Percentiles rank a stretch among this genome's conserved stretches.
Conservation (phyloP, 768 basidiomycete species). For the Kockovaella imperatae region DNA sequence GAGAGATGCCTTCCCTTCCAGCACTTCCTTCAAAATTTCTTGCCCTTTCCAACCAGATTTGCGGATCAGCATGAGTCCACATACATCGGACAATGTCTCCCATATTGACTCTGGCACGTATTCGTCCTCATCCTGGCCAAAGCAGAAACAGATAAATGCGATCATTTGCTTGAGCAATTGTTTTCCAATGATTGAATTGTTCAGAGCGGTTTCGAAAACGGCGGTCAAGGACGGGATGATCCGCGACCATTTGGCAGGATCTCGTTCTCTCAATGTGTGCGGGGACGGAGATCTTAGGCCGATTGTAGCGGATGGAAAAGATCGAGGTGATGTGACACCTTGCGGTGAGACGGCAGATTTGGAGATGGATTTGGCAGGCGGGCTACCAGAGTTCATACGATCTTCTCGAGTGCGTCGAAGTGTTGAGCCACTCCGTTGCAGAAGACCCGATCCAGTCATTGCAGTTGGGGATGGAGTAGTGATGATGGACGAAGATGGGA, state of each 20-base stretch:
- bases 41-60: conserved; percentile 27
- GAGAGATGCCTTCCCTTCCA: conserved; percentile 14
- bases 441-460: no score
- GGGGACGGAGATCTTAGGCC: conserved; percentile 6
- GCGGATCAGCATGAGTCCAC: conserved; percentile 17
- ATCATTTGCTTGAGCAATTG: conserved; percentile 21
- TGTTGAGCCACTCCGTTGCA: no score
- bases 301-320: conserved; percentile 2
- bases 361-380: no score
- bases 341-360: no score
- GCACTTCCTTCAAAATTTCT: conserved; percentile 17
- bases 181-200: conserved; percentile 13
- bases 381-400: no score
- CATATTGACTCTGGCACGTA: conserved; percentile 10
- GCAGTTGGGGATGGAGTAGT: no score
- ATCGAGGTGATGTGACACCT: conserved; percentile 14
- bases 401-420: no score
- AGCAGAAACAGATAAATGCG: conserved; percentile 20
- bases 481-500: no score
- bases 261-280: background rate
- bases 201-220: conserved; percentile 22
- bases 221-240: conserved; percentile 14
- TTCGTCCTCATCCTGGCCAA: conserved; percentile 23
- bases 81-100: conserved; percentile 11
- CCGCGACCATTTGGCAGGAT: conserved; percentile 23